Evolutionary conservation across 371 early-diverging fungal genomes (phyloP).

Genomic region (Parasitella parasitica): DNA sequence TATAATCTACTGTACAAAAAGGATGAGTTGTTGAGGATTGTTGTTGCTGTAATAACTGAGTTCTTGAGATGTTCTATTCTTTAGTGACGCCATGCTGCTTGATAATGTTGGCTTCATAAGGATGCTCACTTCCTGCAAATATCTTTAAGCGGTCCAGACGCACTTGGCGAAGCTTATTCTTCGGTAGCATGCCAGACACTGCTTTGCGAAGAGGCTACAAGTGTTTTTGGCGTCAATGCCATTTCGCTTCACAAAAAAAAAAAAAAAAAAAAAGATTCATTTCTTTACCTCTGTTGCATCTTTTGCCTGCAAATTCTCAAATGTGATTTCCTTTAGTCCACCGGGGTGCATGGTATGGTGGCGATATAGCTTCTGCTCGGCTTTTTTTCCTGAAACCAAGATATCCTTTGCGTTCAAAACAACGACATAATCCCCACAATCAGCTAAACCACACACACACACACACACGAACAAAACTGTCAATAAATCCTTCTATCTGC

Average conservation of each 20-base stretch:
- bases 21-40: not conserved
- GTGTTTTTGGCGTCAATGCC: not conserved
- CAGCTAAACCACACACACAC: too few species aligned
- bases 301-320: constrained; percentile 71
- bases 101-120: constrained; percentile 86
- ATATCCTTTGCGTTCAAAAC: constrained; percentile 92
- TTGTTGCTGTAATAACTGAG: not conserved
- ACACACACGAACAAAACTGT: too few species aligned
- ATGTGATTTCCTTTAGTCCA: constrained; percentile 84
- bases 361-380: constrained; percentile 85
- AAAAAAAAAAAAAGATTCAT: too few species aligned
- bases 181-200: constrained; percentile 95
- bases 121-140: constrained; percentile 90
- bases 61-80: constrained; percentile 2
- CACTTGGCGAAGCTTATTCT: constrained; percentile 84
- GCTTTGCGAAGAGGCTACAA: constrained; percentile 84
- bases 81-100: constrained; percentile 73
- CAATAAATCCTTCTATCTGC: not conserved
- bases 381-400: constrained; percentile 85
- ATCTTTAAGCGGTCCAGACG: constrained; percentile 81
- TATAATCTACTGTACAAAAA: constrained; percentile 1
- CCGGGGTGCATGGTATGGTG: constrained; percentile 92
- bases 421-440: constrained; percentile 97
- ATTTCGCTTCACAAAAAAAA: too few species aligned
- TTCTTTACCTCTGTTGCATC: constrained; percentile 73